Evolutionary conservation across 1,139 yeast species (phyloP), one percentile per base, ranked within the genome.

Genomic region (Candida sojae): DNA sequence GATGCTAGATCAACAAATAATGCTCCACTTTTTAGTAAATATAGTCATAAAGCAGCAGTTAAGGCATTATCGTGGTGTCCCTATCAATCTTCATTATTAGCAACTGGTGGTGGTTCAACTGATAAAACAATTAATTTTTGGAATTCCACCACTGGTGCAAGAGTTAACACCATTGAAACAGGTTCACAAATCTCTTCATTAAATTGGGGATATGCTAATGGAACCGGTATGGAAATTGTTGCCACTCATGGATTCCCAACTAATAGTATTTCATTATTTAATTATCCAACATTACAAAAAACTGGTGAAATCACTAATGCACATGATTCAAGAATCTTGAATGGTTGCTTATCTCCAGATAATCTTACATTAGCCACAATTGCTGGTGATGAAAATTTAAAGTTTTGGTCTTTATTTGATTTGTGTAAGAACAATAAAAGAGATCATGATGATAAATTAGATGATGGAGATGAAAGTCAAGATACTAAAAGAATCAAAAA

Each of bases 1-100:
- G 99, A 93, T 64, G 88, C 88, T 1, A 80, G 98, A 54, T 54
- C 39, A 4, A 38, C 35, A n/a, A 43, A 25, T 33, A 40, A 35
- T 21, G 36, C 44, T 23, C 97, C 99, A 5, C 77, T 85, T 53
- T 89, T 86, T 64, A 73, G 86, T 21, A 89, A 91, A 62, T 80
- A 86, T 23, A 82, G 83, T 51, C 99, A 93, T 67, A 85, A 81
- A 39, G 97, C 98, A 0, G 99, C 99, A 0, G 97, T 93, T 12
- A 95, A 95, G 67, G 98, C 99, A 1, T 70, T 95, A 48, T 84
- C 95, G 12, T 95, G 97, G 97, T 89, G 96, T 62, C 99, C 98
- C 0, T 86, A 86, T 67, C 95, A 90, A 57, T 71, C 75, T 32
- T 87, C 88, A 54, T 68, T 93, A 47, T 74, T 95, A 47, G 97